These are phyloP conservation scores for Salisapilia sapeloensis DNA, from an alignment of 352 stramenopile species.

Conservation along the genomic window DNA sequence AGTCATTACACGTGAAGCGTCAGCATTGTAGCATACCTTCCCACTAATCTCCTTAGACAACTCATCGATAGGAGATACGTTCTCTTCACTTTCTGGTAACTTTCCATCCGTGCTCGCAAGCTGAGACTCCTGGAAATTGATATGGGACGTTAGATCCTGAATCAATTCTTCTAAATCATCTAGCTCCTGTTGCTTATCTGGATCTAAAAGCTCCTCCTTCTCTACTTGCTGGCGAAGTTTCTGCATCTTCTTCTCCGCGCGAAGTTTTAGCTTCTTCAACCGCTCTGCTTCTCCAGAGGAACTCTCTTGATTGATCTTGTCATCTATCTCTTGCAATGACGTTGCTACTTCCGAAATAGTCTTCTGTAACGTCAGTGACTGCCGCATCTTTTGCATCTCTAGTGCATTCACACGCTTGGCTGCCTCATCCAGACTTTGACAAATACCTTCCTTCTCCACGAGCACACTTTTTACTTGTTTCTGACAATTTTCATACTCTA, in stretches of 20 bases:
- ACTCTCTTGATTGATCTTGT: constrained; percentile 40
- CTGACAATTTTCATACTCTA: constrained; percentile 35
- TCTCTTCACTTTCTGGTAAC: constrained; percentile 23
- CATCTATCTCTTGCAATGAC: constrained; percentile 34
- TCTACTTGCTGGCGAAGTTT: constrained; percentile 23
- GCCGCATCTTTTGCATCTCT: constrained; percentile 72
- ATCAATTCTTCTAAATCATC: constrained; percentile 56
- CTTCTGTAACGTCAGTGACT: constrained; percentile 47
- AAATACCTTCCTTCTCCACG: constrained; percentile 41
- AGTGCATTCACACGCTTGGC: constrained; percentile 34
- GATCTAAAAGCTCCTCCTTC: constrained; percentile 32
- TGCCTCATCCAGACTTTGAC: constrained; percentile 37
- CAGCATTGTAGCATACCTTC: too few relatives aligned
- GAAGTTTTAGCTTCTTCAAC: constrained; percentile 43
- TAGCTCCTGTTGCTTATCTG: constrained; percentile 45
- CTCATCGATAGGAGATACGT: constrained; percentile 23
- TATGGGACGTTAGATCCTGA: constrained; percentile 63
- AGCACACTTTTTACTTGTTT: constrained; percentile 43
- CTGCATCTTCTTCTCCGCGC: constrained; percentile 47
- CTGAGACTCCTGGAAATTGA: constrained; percentile 66
- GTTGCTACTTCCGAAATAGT: constrained; percentile 59
- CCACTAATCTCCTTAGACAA: constrained; percentile 12
- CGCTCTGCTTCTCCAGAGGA: constrained; percentile 48
- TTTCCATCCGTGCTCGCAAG: constrained; percentile 28
- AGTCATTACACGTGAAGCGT: neutral